Evolutionary conservation across 2,329 filamentous ascomycete genomes (phyloP).

Genomic region (Harringtonia aguacate): DNA sequence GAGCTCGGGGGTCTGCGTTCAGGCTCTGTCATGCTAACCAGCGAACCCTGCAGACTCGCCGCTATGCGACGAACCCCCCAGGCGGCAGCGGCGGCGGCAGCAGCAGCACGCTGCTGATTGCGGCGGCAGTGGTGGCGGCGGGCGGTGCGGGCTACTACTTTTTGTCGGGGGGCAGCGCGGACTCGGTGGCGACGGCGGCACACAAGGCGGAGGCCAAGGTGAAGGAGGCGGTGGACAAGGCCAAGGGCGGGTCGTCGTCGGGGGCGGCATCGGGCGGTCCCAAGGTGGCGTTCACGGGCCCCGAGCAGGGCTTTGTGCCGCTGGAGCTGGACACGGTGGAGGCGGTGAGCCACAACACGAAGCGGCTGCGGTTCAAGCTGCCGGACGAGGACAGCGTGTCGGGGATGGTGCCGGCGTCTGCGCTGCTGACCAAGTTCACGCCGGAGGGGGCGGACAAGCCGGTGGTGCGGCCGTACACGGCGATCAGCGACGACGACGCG

Average conservation of each 20-base stretch:
- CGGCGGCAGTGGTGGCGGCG: slow-evolving; percentile 44
- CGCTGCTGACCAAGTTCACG: slow-evolving; percentile 87
- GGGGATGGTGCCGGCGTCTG: slow-evolving; percentile 73
- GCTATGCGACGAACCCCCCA: no score
- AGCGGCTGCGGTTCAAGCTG: slow-evolving; percentile 80
- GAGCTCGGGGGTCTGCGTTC: no score
- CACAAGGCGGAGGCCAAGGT: neutral
- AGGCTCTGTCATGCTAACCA: no score
- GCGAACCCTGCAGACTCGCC: no score
- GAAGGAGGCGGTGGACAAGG: no score
- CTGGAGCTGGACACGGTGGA: slow-evolving; percentile 72
- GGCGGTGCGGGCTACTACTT: slow-evolving; percentile 47
- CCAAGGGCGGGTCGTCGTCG: no score
- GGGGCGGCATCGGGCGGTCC: slow-evolving; percentile 18
- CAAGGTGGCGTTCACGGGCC: slow-evolving; percentile 58
- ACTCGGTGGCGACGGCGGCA: neutral
- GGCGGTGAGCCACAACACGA: slow-evolving; percentile 86
- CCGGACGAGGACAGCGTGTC: slow-evolving; percentile 76
- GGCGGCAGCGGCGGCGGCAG: slow-evolving; percentile 37
- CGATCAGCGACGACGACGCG: slow-evolving; percentile 73
- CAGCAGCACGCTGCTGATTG: slow-evolving; percentile 51
- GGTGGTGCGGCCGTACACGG: slow-evolving; percentile 86
- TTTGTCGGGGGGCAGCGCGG: slow-evolving; percentile 29
- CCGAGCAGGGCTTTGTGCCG: slow-evolving; percentile 80
- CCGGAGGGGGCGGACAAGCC: slow-evolving; percentile 71